Evolutionary conservation across 1,139 yeast species (phyloP).

Genomic region (Suzukiozyma palmioleophila): DNA sequence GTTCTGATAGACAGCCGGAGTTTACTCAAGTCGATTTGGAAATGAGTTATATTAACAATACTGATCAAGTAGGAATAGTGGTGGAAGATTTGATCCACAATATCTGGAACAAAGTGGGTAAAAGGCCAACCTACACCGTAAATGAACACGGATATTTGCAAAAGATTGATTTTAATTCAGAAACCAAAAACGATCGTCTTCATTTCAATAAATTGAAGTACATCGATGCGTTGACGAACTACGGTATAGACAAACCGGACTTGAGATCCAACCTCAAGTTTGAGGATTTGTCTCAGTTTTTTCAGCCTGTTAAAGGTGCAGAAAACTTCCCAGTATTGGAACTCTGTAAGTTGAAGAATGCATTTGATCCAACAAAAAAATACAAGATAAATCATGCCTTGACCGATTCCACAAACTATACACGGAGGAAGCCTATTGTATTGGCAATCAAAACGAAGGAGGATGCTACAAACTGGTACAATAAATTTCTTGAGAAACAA

Average conservation of each 20-base stretch:
- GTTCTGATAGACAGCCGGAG: conserved; percentile 96
- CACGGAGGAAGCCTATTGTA: conserved; percentile 57
- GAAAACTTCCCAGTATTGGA: conserved; percentile 64
- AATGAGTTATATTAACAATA: conserved; percentile 73
- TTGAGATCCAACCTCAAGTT: conserved; percentile 60
- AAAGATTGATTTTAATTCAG: conserved; percentile 16
- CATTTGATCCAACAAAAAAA: conserved; percentile 26
- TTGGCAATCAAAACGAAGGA: conserved; percentile 40
- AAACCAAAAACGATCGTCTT: conserved; percentile 9
- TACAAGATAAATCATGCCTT: conserved; percentile 27
- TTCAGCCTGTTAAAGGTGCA: conserved; percentile 24
- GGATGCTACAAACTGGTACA: conserved; percentile 42
- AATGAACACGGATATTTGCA: conserved; percentile 21
- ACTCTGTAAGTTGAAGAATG: conserved; percentile 57
- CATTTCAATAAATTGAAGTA: conserved; percentile 53
- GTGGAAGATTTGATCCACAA: conserved; percentile 54
- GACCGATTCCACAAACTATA: conserved; percentile 44
- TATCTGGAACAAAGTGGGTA: conserved; percentile 53
- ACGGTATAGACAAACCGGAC: conserved; percentile 96
- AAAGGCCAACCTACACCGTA: conserved; percentile 32
- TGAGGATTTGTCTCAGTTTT: conserved; percentile 40
- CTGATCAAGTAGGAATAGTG: conserved; percentile 60
- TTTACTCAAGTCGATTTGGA: conserved; percentile 95
- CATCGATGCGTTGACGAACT: conserved; percentile 60
- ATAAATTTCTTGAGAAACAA: conserved; percentile 26